Evolutionary conservation across 495 filamentous ascomycete species (phyloP).

Genomic region (Aspergillus bertholletiae): DNA sequence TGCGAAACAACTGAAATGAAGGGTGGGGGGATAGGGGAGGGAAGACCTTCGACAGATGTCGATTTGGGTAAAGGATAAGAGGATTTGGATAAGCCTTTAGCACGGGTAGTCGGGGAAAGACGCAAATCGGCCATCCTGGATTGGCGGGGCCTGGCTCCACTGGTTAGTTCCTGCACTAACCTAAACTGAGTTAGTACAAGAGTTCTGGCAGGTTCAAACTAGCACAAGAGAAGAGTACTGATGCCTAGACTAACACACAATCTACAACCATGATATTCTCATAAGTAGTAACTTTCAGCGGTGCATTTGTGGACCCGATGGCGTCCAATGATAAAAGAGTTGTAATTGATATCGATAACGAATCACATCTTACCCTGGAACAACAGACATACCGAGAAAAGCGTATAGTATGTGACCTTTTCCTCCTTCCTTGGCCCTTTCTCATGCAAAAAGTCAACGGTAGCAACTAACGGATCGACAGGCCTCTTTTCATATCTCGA

Average conservation of each 20-base stretch:
- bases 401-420: constrained; percentile 10
- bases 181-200: too few relatives aligned
- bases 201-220: too few relatives aligned
- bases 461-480: constrained; percentile 11
- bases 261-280: too few relatives aligned
- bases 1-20: neutral
- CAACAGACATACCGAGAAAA: constrained; percentile 13
- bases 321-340: too few relatives aligned
- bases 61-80: constrained; percentile 10
- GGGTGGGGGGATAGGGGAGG: constrained; percentile 6
- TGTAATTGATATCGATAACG: too few relatives aligned
- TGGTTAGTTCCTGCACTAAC: neutral
- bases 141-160: constrained; percentile 8
- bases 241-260: too few relatives aligned
- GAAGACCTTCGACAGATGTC: too few relatives aligned
- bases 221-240: too few relatives aligned
- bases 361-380: constrained; percentile 2
- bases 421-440: neutral
- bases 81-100: too few relatives aligned
- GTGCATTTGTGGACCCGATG: too few relatives aligned
- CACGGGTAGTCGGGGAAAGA: too few relatives aligned
- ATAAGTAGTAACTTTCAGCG: too few relatives aligned
- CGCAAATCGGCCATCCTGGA: constrained; percentile 11
- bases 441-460: neutral
- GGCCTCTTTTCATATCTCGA: constrained; percentile 29